Percentiles rank a stretch among this genome's conserved stretches.
Evolutionary conservation across 2,329 filamentous ascomycete genomes (phyloP).

Genomic region (Lecanicillium sp.): DNA sequence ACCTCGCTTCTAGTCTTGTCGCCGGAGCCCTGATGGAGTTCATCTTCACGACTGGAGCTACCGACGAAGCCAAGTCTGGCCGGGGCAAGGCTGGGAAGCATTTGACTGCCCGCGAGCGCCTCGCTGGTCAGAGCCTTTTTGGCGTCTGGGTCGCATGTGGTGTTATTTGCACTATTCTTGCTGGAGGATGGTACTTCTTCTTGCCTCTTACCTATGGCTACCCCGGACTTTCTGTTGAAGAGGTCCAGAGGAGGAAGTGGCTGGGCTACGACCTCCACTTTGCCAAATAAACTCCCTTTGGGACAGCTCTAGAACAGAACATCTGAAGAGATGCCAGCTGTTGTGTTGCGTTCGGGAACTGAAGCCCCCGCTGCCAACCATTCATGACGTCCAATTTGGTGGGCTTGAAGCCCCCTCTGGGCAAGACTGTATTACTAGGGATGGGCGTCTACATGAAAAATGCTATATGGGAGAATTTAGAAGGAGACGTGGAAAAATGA

Average conservation of each 20-base stretch:
- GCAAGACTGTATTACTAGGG: no score
- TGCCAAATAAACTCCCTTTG: conserved; percentile 65
- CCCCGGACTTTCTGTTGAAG: conserved; percentile 72
- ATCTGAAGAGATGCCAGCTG: no score
- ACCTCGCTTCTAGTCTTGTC: conserved; percentile 83
- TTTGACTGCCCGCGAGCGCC: conserved; percentile 72
- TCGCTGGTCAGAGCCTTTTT: conserved; percentile 69
- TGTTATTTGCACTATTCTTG: conserved; percentile 59
- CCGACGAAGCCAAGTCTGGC: conserved; percentile 43
- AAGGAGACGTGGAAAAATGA: no score
- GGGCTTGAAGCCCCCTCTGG: no score
- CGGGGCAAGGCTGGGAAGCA: conserved; percentile 47
- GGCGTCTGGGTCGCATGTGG: conserved; percentile 70
- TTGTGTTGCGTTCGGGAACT: no score
- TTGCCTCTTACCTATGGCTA: conserved; percentile 92
- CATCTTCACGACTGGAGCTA: conserved; percentile 83
- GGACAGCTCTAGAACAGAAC: conserved; percentile 2
- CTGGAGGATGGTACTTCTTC: conserved; percentile 87
- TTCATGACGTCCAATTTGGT: no score
- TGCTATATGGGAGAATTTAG: no score
- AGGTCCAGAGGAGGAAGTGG: conserved; percentile 85
- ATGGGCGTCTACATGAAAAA: no score
- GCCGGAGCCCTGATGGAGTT: conserved; percentile 91
- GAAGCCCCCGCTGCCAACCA: no score
- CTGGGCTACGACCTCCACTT: conserved; percentile 96